Evolutionary conservation across 495 filamentous ascomycete species (phyloP), one percentile per base, ranked within the genome.

Genomic region (Hyaloscypha variabilis): DNA sequence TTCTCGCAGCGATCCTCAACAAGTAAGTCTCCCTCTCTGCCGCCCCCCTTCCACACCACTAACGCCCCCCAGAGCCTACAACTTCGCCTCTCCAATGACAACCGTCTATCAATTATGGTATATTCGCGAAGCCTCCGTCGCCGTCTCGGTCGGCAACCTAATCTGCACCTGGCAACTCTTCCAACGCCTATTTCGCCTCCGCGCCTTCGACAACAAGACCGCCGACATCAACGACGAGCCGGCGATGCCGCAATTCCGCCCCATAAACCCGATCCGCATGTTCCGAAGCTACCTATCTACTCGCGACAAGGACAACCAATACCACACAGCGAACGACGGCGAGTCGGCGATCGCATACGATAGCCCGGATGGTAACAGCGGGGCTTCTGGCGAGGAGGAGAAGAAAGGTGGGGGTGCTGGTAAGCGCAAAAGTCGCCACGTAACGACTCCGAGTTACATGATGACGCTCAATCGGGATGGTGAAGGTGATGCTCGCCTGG

Each of bases 111-210:
- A 58, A 19, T 46, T 82, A 29, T 90, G 87, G 87, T 89, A 90
- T 69, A 79, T 82, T 17, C 85, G 87, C 11, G 87, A 89, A 78
- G 79, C 83, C n/a, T 82, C 81, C 21, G 87, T 85, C 1, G 83
- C 86, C 2, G 79, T 89, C 19, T 80, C 85, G 46, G 84, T 88
- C 3, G 81, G 83, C 11, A 89, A 89, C 54, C 68, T 89, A 10
- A 85, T 86, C 60, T 87, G 58, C 67, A 79, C 80, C 68, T 88
- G 85, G 85, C 83, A 83, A 2, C 75, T 85, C 0, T 68, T 87
- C 17, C 78, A 81, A 14, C 82, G 81, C 62, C 53, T 81, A 28
- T 87, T 89, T 70, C 74, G 75, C n/a, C 42, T 83, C 13, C 75
- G 76, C 14, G 72, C 75, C n/a, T 82, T 81, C 63, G 76, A 78